Conservation (phyloP, 345 rosid genomes). For the Populus alba region DNA sequence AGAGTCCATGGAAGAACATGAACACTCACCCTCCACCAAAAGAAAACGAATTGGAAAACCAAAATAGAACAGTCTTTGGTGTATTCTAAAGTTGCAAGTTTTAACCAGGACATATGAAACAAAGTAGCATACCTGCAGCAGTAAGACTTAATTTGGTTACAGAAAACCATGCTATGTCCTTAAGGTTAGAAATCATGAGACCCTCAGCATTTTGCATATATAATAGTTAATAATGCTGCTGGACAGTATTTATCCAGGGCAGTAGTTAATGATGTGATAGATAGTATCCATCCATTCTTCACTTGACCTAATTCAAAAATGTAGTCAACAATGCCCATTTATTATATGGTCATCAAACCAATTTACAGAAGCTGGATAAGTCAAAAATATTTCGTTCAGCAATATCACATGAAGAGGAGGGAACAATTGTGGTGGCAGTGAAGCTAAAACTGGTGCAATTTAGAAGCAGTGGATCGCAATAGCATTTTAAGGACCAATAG, state of each 20-base stretch:
- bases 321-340: background rate
- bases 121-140: background rate
- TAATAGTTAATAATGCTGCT: background rate
- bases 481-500: background rate
- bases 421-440: background rate
- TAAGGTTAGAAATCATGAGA: background rate
- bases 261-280: background rate
- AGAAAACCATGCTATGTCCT: background rate
- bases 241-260: background rate
- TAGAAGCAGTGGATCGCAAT: background rate
- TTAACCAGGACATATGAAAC: background rate
- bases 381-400: background rate
- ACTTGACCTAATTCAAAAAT: background rate
- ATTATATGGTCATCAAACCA: background rate
- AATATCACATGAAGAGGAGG: background rate
- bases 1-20: too few relatives aligned
- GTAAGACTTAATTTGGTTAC: background rate
- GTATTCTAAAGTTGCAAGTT: background rate
- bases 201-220: background rate
- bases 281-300: background rate
- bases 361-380: background rate
- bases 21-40: background rate
- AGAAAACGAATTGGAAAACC: background rate
- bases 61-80: background rate
- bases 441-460: background rate